These are phyloP conservation scores for Beauveria varroae DNA, from an alignment of 2,329 filamentous ascomycete genomes.

Conservation along the genomic window DNA sequence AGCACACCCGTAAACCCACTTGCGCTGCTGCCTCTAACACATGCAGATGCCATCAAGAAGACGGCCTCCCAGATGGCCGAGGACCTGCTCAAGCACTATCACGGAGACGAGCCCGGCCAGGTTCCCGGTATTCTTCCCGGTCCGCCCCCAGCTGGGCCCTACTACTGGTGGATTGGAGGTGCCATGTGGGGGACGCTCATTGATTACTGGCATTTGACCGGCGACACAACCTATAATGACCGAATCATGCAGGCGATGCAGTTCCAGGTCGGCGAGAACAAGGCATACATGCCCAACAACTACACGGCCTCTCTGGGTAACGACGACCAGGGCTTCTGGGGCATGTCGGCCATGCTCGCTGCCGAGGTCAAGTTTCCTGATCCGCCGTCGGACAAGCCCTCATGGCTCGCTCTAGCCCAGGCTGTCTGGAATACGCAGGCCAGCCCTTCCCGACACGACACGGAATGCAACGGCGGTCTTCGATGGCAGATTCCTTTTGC, in stretches of 20 bases:
- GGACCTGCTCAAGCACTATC: constrained; percentile 39
- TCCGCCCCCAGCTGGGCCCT: constrained; percentile 37
- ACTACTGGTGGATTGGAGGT: constrained; percentile 62
- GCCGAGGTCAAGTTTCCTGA: constrained; percentile 52
- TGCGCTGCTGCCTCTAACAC: background rate
- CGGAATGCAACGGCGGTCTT: constrained; percentile 51
- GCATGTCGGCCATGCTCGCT: constrained; percentile 54
- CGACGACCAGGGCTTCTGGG: constrained; percentile 63
- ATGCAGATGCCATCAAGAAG: constrained; percentile 29
- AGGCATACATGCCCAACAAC: constrained; percentile 50
- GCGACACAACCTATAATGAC: constrained; percentile 50
- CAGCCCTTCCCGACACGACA: constrained; percentile 49
- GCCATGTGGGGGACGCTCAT: constrained; percentile 56
- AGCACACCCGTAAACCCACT: background rate
- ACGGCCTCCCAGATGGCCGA: constrained; percentile 32
- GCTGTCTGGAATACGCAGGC: constrained; percentile 56
- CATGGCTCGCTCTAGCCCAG: constrained; percentile 51
- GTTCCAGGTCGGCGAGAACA: constrained; percentile 43
- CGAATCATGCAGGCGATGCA: constrained; percentile 43
- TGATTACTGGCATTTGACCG: constrained; percentile 58
- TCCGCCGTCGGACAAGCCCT: constrained; percentile 39
- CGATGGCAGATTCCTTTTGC: constrained; percentile 72
- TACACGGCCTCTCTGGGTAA: constrained; percentile 48
- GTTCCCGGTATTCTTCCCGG: constrained; percentile 41
- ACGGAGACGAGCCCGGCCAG: constrained; percentile 36